A percentile compares a stretch with the other conserved stretches of the same genome.
Evolutionary conservation across 2,329 filamentous ascomycete species (phyloP).

Genomic region (Epichloe elymi): DNA sequence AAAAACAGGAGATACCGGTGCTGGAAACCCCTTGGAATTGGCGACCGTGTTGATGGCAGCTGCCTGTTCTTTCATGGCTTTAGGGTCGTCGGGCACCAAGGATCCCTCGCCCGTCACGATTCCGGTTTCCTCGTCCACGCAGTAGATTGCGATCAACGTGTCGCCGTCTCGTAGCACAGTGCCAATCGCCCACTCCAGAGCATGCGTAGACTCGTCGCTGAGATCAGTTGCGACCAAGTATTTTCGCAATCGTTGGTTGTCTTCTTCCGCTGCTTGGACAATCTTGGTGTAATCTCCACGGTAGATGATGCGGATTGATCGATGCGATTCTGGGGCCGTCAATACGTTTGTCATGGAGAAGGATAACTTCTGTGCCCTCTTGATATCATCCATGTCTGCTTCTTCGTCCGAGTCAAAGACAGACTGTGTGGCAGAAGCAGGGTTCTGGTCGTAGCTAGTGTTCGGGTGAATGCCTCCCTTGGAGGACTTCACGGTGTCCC

Average conservation of each 20-base stretch:
- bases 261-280: conserved; percentile 64
- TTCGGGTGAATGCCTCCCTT: conserved; percentile 61
- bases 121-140: conserved; percentile 74
- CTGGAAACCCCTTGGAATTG: conserved; percentile 22
- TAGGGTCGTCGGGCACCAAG: conserved; percentile 57
- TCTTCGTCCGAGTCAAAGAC: conserved; percentile 76
- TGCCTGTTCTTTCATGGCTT: conserved; percentile 63
- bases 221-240: conserved; percentile 94
- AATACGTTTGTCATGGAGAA: conserved; percentile 71
- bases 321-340: conserved; percentile 60
- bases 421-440: conserved; percentile 39
- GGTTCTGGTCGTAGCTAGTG: conserved; percentile 67
- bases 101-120: conserved; percentile 35
- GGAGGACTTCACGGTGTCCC: conserved; percentile 42
- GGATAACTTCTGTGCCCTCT: conserved; percentile 71
- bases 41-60: conserved; percentile 55
- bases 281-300: conserved; percentile 74
- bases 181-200: conserved; percentile 93
- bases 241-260: conserved; percentile 66
- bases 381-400: conserved; percentile 71
- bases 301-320: conserved; percentile 79
- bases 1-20: conserved; percentile 19
- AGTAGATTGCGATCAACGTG: conserved; percentile 85
- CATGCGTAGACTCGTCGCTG: conserved; percentile 87
- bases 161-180: conserved; percentile 90